Evolutionary conservation across 2,329 filamentous ascomycete genomes (phyloP).

Genomic region (Apiospora phragmitis): DNA sequence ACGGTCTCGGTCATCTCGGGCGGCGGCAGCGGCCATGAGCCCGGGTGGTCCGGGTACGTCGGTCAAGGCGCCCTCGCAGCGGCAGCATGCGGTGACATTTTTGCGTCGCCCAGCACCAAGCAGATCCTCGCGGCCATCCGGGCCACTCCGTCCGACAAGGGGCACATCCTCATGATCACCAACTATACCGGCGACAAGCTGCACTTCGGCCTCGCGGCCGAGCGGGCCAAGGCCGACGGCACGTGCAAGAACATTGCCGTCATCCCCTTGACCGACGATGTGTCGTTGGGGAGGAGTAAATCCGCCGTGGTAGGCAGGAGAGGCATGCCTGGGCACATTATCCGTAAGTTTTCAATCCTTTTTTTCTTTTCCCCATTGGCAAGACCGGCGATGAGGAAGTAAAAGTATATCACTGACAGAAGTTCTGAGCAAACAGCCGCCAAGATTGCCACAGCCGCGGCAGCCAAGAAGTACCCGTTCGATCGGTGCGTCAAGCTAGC

Average conservation of each 20-base stretch:
- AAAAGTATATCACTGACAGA: constrained; percentile 24
- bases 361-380: too few relatives aligned
- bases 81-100: constrained; percentile 73
- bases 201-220: constrained; percentile 74
- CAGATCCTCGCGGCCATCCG: constrained; percentile 68
- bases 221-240: constrained; percentile 65
- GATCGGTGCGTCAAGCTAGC: constrained; percentile 58
- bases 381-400: too few relatives aligned
- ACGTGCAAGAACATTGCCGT: constrained; percentile 66
- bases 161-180: constrained; percentile 71
- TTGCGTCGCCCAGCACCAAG: constrained; percentile 72
- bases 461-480: constrained; percentile 56
- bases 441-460: constrained; percentile 69
- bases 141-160: constrained; percentile 61
- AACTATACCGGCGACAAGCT: constrained; percentile 74
- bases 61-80: constrained; percentile 68
- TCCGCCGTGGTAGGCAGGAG: constrained; percentile 71
- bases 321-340: constrained; percentile 66
- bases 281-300: constrained; percentile 65
- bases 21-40: constrained; percentile 73
- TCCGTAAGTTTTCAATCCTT: constrained; percentile 40
- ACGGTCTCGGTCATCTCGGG: constrained; percentile 63
- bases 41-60: constrained; percentile 70
- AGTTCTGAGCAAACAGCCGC: constrained; percentile 58
- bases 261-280: constrained; percentile 73